Evolutionary conservation across 2,329 filamentous ascomycete genomes (phyloP).

Genomic region (Lachnum nothofagi): DNA sequence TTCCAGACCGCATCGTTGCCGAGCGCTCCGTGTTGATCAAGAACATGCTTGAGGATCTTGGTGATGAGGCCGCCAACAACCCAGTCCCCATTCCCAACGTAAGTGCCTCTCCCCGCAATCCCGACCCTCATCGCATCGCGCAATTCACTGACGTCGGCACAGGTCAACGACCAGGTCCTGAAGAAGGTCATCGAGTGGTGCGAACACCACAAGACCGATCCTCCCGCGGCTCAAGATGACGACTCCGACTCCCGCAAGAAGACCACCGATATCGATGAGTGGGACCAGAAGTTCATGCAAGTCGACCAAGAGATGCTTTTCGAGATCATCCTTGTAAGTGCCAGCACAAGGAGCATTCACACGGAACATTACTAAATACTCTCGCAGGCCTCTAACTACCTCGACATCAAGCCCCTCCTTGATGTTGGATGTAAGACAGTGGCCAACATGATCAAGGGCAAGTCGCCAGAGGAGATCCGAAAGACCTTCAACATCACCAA

Average conservation of each 20-base stretch:
- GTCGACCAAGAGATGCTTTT: constrained; percentile 99
- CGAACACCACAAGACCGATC: constrained; percentile 87
- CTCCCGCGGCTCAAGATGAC: constrained; percentile 74
- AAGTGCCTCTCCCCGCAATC: constrained; percentile 28
- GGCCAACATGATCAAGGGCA: constrained; percentile 99
- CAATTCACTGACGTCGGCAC: constrained; percentile 13
- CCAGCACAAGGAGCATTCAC: neutral
- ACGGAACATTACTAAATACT: constrained; percentile 8
- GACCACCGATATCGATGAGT: constrained; percentile 98
- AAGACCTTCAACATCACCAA: constrained; percentile 99
- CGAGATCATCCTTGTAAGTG: constrained; percentile 88
- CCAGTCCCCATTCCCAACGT: constrained; percentile 79
- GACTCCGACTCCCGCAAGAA: constrained; percentile 94
- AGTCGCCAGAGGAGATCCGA: constrained; percentile 96
- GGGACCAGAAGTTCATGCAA: constrained; percentile 99
- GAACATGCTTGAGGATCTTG: constrained; percentile 95
- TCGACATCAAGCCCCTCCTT: constrained; percentile 96
- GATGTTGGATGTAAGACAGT: constrained; percentile 99
- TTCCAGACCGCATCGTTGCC: constrained; percentile 70
- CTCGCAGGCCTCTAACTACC: constrained; percentile 84
- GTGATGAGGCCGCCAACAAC: constrained; percentile 50
- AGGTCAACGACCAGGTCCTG: constrained; percentile 89
- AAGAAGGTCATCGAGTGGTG: constrained; percentile 99
- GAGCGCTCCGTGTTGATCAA: constrained; percentile 94
- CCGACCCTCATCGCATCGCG: constrained; percentile 1